Percentiles rank a stretch among this genome's conserved stretches.
These are phyloP conservation scores for Apiospora kogelbergensis DNA, from an alignment of 2,329 filamentous ascomycete species.

Conservation along the genomic window DNA sequence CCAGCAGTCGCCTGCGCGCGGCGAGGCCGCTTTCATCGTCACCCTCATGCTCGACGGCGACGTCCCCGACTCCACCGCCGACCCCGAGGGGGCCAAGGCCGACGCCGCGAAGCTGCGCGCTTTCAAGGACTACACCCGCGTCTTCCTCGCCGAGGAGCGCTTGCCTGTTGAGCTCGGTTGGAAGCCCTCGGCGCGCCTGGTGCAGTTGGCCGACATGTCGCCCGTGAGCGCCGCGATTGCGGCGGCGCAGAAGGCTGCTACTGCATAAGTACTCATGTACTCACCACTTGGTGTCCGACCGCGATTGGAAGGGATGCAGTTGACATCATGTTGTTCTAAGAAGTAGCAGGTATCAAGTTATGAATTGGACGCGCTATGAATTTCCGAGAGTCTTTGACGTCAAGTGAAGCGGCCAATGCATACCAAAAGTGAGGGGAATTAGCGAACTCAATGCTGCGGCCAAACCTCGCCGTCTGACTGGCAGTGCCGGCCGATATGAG, in stretches of 20 bases:
- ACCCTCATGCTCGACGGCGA: conserved; percentile 2
- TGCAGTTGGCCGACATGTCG: not conserved
- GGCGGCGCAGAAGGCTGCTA: not conserved
- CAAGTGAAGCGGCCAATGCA: not conserved
- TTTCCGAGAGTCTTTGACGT: not conserved
- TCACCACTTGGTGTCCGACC: not conserved
- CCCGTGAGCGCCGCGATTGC: conserved; percentile 2
- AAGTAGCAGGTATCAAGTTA: not conserved
- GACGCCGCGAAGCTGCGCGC: not conserved
- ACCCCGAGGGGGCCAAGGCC: not conserved
- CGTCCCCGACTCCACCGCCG: not conserved
- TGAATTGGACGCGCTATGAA: not conserved
- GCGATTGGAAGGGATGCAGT: not conserved
- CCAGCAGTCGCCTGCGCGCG: conserved; percentile 2
- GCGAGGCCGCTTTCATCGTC: conserved; percentile 7
- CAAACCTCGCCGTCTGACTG: not conserved
- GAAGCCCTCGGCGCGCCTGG: not conserved
- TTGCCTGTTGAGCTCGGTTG: conserved; percentile 7
- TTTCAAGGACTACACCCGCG: conserved; percentile 7
- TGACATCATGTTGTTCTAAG: not conserved
- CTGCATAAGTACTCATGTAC: not conserved
- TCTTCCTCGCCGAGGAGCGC: conserved; percentile 4
- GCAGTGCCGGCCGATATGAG: not conserved
- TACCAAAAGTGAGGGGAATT: not conserved
- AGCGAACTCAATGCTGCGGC: not conserved